Percentiles rank a stretch among this genome's conserved stretches.
These are phyloP conservation scores for Hamigera avellanea DNA, from an alignment of 495 filamentous ascomycete genomes.

Conservation along the genomic window DNA sequence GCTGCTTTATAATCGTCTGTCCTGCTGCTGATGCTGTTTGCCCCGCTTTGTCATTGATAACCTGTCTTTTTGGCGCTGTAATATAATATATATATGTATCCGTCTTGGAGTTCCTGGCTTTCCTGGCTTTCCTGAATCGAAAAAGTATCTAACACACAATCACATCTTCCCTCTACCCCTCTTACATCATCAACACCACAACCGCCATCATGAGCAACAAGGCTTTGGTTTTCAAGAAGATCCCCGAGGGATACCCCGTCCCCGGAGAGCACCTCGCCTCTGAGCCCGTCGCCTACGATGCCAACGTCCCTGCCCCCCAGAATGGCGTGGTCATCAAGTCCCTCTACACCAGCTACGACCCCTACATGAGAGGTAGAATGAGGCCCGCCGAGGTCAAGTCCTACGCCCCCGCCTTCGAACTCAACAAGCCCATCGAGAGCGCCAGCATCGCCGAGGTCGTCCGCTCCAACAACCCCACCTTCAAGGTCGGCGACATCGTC, in stretches of 20 bases:
- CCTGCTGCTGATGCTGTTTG: too few relatives aligned
- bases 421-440: constrained; percentile 49
- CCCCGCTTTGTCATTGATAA: too few relatives aligned
- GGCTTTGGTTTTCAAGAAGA: constrained; percentile 62
- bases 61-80: too few relatives aligned
- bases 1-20: too few relatives aligned
- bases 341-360: constrained; percentile 75
- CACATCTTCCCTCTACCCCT: too few relatives aligned
- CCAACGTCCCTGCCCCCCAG: constrained; percentile 46
- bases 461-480: constrained; percentile 49
- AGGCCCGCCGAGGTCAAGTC: constrained; percentile 41
- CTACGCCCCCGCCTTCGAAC: constrained; percentile 46
- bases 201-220: constrained; percentile 49
- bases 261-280: constrained; percentile 62
- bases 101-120: too few relatives aligned
- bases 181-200: too few relatives aligned
- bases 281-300: constrained; percentile 56
- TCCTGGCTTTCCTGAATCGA: too few relatives aligned
- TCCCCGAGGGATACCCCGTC: constrained; percentile 59
- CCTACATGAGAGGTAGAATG: constrained; percentile 72
- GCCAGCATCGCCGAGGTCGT: constrained; percentile 48
- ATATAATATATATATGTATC: too few relatives aligned
- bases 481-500: constrained; percentile 57
- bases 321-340: constrained; percentile 64
- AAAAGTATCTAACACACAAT: too few relatives aligned